Base-by-base conservation (phyloP, 768 basidiomycete genomes). In the Leccinum subgranulosum region DNA sequence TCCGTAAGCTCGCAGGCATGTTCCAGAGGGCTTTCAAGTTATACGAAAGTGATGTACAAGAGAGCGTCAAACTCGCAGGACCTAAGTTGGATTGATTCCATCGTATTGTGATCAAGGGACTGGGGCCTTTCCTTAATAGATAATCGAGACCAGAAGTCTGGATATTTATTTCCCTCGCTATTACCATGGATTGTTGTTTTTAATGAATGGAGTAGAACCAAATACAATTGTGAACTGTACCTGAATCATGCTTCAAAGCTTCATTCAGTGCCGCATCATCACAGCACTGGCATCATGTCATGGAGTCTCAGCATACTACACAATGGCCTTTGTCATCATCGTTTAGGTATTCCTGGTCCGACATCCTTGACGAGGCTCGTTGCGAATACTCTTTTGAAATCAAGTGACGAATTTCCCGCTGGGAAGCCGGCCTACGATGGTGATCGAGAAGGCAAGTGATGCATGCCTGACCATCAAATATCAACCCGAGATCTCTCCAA, bases 1-100 rank as follows among this genome's bases (percentile, higher is more conserved):
- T 94, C 57, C 80, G 84, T 69, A 97, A 94, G 77, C 80, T 99
- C 31, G 94, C 77, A 39, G 84, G 84, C 61, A 98, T 98, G 95
- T 98, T 98, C 85, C 79, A 82, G 71, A 92, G 90, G 76, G 95
- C 94, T 41, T 97, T 97, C 75, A 87, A 85, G 66, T 75, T 94
- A 72, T 98, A 98, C 72, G 90, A 94, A 78, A 83, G 79, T 67
- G 92, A 92, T 64, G 92, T 96, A 8, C 81, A 85, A 31, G 81
- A 83, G 66, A 87, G 87, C 73, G 93, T 97, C 56, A 81, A 87
- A 67, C 68, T 81, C 60, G 92, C 94, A 23, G 96, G 95, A 39
- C 96, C 95, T 21, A 73, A 14, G 50, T 49, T 72, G 55, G 70
- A 72, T 49, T 71, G 60, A 47, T 50, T 55, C 19, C 4, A 9